A percentile compares a stretch with the other conserved stretches of the same genome.
Conservation (phyloP, 176 grass and related monocot species). For the Themeda triandra region DNA sequence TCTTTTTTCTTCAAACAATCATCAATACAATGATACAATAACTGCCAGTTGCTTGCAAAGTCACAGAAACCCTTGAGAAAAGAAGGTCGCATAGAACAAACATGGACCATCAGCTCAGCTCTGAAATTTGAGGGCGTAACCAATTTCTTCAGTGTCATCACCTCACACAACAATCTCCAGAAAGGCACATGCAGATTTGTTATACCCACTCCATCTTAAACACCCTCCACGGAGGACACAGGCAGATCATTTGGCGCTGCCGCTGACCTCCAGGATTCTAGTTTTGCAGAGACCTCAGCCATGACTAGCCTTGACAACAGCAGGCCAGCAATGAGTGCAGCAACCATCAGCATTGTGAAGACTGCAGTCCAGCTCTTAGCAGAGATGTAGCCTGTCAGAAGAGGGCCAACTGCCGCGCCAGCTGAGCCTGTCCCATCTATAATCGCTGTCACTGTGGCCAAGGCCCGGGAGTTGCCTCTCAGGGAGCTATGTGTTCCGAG, state of each 20-base stretch:
- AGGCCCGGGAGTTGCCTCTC: slow-evolving; percentile 47
- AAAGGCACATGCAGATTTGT: not conserved
- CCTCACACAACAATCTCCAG: not conserved
- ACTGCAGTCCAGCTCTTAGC: slow-evolving; percentile 54
- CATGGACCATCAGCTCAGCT: not conserved
- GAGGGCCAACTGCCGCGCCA: slow-evolving; percentile 49
- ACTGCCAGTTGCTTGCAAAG: not conserved
- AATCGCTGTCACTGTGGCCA: slow-evolving; percentile 52
- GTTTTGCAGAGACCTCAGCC: slow-evolving; percentile 48
- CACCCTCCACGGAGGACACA: slow-evolving; percentile 10
- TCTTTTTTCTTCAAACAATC: not conserved
- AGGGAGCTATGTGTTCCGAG: slow-evolving; percentile 55
- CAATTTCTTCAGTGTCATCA: not conserved
- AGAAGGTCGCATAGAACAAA: no score
- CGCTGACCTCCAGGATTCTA: slow-evolving; percentile 14
- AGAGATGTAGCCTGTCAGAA: slow-evolving; percentile 62
- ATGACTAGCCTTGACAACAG: slow-evolving; percentile 46
- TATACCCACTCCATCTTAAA: not conserved
- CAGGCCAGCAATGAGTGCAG: slow-evolving; percentile 44
- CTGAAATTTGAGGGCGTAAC: not conserved
- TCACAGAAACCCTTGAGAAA: not conserved
- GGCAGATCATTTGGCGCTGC: slow-evolving; percentile 6
- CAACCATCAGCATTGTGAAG: slow-evolving; percentile 54
- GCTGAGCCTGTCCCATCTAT: slow-evolving; percentile 61
- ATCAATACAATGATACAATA: not conserved